Evolutionary conservation across 2,329 filamentous ascomycete species (phyloP), one percentile per base, ranked within the genome.

Genomic region (Colletotrichum plurivorum): DNA sequence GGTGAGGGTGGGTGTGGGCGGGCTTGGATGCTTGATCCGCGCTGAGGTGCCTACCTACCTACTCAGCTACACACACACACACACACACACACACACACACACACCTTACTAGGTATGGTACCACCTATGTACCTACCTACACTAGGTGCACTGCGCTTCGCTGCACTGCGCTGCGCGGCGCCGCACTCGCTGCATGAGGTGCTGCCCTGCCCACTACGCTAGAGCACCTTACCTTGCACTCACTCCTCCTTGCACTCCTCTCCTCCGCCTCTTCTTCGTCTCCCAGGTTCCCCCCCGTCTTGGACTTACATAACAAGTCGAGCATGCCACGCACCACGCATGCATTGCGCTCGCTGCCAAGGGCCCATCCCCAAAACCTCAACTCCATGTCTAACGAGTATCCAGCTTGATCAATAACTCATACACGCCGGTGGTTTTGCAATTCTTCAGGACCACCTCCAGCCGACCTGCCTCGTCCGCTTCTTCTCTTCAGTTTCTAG

Each of bases 251-350:
- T 18, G 18, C 31, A 39, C 53, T 67, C 43, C 41, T 46, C 39
- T 27, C 59, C 22, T 63, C 67, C 45, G 59, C 52, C 59, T 64
- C 53, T 57, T 67, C 53, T 39, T 69, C 55, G 63, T 70, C 55
- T 70, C 52, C 67, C 27, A 70, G 64, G 67, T 52, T 57, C 43
- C 54, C 43, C 54, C 67, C 67, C 63, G 63, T 68, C 52, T 54
- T 62, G 54, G 53, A 67, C 67, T 70, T 70, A 70, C 67, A 70
- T 70, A 70, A 70, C 67, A 70, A 70, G 57, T 70, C 63, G 51
- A 63, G 67, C 67, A 70, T 70, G 63, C 67, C 67, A 70, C 67
- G 52, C 67, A 69, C 67, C 41, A 43, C 13, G 41, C 63, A 67
- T 52, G 67, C 57, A 68, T 58, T 68, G 63, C 39, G 46, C 67